These are phyloP conservation scores for Plenodomus biglobosus DNA, from an alignment of 2,329 filamentous ascomycete species.

Conservation along the genomic window DNA sequence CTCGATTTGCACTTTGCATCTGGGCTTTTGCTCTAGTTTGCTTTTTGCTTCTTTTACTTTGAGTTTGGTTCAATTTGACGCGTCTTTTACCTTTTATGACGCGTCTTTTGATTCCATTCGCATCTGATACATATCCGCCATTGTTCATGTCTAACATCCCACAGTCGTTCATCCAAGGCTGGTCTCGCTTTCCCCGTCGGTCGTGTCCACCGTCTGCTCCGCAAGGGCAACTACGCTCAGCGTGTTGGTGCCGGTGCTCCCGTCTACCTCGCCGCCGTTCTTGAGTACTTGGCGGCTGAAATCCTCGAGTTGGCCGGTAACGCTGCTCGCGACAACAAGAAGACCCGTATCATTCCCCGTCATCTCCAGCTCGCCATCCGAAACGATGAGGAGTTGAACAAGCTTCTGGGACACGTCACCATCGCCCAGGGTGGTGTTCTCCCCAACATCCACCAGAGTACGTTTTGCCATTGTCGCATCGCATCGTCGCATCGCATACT, in stretches of 20 bases:
- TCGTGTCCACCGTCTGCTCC: constrained; percentile 97
- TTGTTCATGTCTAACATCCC: constrained; percentile 30
- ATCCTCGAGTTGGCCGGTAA: constrained; percentile 99
- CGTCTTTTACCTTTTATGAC: constrained; percentile 41
- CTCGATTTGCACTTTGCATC: constrained; percentile 13
- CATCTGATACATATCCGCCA: constrained; percentile 8
- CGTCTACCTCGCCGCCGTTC: constrained; percentile 94
- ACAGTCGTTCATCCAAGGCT: constrained; percentile 97
- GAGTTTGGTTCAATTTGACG: constrained; percentile 16
- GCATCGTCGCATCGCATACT: constrained; percentile 33
- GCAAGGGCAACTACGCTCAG: constrained; percentile 99
- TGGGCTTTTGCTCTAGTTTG: constrained; percentile 6
- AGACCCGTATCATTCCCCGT: constrained; percentile 99
- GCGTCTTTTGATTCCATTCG: constrained; percentile 40
- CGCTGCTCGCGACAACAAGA: constrained; percentile 99
- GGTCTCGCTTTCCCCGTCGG: constrained; percentile 98
- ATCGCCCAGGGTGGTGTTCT: constrained; percentile 97
- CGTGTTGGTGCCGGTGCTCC: constrained; percentile 98
- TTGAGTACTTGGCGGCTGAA: constrained; percentile 98
- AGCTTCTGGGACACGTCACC: constrained; percentile 92
- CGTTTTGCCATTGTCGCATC: constrained; percentile 46
- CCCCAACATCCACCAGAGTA: constrained; percentile 97
- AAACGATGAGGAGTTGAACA: constrained; percentile 99
- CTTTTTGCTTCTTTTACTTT: constrained; percentile 6
- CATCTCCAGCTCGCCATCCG: constrained; percentile 99